Evolutionary conservation across 1,284 basidiomycete species (phyloP).

Genomic region (Sanguinoderma infundibulare): DNA sequence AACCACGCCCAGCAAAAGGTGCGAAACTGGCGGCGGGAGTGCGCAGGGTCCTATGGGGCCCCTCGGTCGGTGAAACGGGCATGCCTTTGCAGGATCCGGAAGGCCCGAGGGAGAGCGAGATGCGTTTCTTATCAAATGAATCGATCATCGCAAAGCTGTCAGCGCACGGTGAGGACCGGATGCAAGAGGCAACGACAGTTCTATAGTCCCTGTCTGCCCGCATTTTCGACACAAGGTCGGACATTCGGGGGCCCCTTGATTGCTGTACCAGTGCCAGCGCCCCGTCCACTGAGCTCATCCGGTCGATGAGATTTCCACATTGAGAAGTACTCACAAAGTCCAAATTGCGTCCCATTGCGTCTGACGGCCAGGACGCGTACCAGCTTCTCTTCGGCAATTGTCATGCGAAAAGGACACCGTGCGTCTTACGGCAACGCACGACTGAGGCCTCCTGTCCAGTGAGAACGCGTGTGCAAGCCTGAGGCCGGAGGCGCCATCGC

Average conservation of each 20-base stretch:
- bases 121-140: conserved; percentile 10
- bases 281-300: conserved; percentile 5
- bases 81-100: not conserved
- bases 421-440: conserved; percentile 20
- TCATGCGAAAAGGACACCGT: conserved; percentile 14
- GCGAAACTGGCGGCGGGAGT: conserved; percentile 11
- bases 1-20: not conserved
- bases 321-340: conserved; percentile 14
- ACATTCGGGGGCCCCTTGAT: conserved; percentile 15
- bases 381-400: conserved; percentile 26
- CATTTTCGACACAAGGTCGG: conserved; percentile 10
- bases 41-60: conserved; percentile 1
- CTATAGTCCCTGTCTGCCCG: conserved; percentile 3
- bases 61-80: not conserved
- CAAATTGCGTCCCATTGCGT: conserved; percentile 18
- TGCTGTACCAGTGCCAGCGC: conserved; percentile 13
- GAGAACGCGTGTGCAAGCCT: conserved; percentile 20
- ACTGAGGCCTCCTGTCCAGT: conserved; percentile 10
- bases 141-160: conserved; percentile 10
- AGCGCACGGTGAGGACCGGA: conserved; percentile 4
- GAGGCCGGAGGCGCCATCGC: conserved; percentile 10
- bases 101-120: conserved; percentile 1
- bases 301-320: conserved; percentile 19
- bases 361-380: conserved; percentile 8
- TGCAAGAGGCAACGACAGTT: conserved; percentile 4